Percentiles rank a stretch among this genome's conserved stretches.
Evolutionary conservation across 2,329 filamentous ascomycete species (phyloP).

Genomic region (Colletotrichum camelliae): DNA sequence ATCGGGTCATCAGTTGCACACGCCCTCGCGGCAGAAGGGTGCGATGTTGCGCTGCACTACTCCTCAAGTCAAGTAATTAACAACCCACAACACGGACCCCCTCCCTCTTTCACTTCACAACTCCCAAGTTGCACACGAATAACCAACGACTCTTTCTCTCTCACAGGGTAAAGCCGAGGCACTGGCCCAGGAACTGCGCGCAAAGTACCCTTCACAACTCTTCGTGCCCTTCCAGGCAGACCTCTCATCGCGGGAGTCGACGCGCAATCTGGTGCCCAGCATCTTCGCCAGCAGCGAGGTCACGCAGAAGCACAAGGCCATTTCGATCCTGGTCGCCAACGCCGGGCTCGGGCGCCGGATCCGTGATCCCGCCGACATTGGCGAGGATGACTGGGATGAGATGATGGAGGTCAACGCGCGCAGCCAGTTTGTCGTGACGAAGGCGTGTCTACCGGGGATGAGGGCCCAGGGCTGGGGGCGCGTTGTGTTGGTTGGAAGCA

Average conservation of each 20-base stretch:
- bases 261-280: conserved; percentile 26
- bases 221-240: conserved; percentile 32
- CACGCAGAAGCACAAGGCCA: conserved; percentile 27
- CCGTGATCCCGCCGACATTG: conserved; percentile 35
- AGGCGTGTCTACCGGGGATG: conserved; percentile 35
- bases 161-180: conserved; percentile 34
- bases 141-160: neutral
- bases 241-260: conserved; percentile 30
- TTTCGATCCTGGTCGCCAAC: conserved; percentile 37
- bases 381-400: conserved; percentile 40
- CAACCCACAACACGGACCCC: neutral
- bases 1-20: conserved; percentile 38
- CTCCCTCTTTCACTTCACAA: neutral
- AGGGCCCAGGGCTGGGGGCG: conserved; percentile 35
- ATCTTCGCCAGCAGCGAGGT: conserved; percentile 23
- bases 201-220: conserved; percentile 29
- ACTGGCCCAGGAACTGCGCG: conserved; percentile 30
- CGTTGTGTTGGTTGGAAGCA: conserved; percentile 37
- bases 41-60: conserved; percentile 39
- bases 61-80: conserved; percentile 33
- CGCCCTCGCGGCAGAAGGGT: conserved; percentile 37
- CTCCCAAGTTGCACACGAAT: neutral
- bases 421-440: conserved; percentile 39
- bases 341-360: conserved; percentile 38
- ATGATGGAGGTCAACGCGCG: conserved; percentile 38